Conservation (phyloP, 129 eudicot species). For the Apium graveolens region DNA sequence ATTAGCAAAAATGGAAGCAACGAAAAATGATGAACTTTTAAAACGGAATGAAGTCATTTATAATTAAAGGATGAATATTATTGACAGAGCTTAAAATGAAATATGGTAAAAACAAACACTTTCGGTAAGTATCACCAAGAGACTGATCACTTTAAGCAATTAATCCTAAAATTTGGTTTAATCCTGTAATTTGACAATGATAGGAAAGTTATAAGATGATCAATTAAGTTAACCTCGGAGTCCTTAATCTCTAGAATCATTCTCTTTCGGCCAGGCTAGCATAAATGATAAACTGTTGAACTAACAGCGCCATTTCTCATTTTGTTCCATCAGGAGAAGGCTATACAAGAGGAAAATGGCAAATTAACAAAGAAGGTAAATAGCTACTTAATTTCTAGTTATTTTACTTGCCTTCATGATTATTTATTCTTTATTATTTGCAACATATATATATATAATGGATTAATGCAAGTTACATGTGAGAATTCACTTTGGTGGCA, state of each 20-base stretch:
- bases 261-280: neutral
- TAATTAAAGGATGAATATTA: neutral
- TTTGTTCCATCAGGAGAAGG: constrained; percentile 52
- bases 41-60: no score
- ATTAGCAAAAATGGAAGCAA: neutral
- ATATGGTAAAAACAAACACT: neutral
- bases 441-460: neutral
- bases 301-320: neutral
- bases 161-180: neutral
- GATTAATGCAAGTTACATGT: neutral
- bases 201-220: neutral
- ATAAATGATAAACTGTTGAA: neutral
- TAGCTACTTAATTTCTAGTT: neutral
- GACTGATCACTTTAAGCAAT: neutral
- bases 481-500: neutral
- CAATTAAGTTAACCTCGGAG: no score
- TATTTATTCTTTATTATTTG: neutral
- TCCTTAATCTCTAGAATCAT: neutral
- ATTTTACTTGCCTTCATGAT: neutral
- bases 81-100: neutral
- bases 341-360: constrained; percentile 78
- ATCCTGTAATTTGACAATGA: no score
- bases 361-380: constrained; percentile 59
- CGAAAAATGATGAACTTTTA: no score
- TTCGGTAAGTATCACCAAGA: neutral